Percentiles rank a stretch among this genome's conserved stretches.
Evolutionary conservation across 306 rosid genomes (phyloP).

Genomic region (Albizia julibrissin): DNA sequence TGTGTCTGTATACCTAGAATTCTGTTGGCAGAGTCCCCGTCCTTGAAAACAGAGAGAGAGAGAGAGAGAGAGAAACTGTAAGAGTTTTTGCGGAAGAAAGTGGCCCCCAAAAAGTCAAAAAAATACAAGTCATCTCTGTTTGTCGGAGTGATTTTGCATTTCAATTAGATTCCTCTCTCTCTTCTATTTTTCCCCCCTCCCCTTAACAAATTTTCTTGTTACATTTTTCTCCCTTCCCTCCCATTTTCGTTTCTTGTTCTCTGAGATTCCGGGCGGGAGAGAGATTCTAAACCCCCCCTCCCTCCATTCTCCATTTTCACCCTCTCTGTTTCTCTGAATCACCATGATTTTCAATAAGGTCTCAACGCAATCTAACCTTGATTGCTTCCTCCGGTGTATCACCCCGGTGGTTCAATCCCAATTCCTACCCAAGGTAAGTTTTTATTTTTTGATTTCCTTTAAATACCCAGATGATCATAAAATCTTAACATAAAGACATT

Average conservation of each 20-base stretch:
- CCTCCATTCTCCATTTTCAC: constrained; percentile 17
- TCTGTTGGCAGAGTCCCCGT: constrained; percentile 38
- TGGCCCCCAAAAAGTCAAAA: constrained; percentile 47
- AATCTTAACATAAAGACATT: background rate
- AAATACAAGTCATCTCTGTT: constrained; percentile 41
- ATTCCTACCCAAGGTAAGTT: constrained; percentile 69
- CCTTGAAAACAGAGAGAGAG: constrained; percentile 27
- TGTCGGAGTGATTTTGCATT: constrained; percentile 38
- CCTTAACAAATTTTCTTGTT: constrained; percentile 46
- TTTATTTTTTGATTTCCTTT: background rate
- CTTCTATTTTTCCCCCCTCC: background rate
- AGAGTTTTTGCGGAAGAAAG: constrained; percentile 44
- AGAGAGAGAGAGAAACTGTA: constrained; percentile 23
- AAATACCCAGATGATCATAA: background rate
- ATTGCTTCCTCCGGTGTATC: constrained; percentile 71
- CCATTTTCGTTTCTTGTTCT: background rate
- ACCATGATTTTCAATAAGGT: constrained; percentile 54
- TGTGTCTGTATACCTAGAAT: constrained; percentile 5
- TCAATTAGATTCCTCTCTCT: constrained; percentile 26
- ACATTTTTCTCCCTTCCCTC: constrained; percentile 30
- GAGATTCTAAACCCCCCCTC: constrained; percentile 52
- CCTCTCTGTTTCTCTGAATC: background rate
- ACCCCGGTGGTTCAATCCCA: constrained; percentile 78
- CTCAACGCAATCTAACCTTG: constrained; percentile 79
- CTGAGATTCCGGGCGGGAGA: constrained; percentile 59